These are phyloP conservation scores for Scutellaria barbata DNA, from an alignment of 257 asterid genomes.

Conservation along the genomic window DNA sequence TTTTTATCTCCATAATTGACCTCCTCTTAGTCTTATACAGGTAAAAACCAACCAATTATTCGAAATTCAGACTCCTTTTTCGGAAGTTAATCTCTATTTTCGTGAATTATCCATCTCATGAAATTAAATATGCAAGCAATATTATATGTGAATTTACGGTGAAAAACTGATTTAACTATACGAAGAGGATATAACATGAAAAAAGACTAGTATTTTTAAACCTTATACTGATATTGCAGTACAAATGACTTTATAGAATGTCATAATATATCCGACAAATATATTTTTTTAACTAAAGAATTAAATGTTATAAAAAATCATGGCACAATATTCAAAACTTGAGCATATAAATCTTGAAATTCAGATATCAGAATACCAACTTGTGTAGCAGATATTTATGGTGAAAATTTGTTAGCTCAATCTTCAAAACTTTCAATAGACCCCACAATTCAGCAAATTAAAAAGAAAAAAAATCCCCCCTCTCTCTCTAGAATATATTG, in stretches of 20 bases:
- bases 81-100: too few relatives aligned
- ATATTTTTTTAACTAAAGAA: neutral
- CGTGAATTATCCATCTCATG: too few relatives aligned
- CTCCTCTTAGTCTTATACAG: slow-evolving; percentile 34
- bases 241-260: too few relatives aligned
- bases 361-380: slow-evolving; percentile 28
- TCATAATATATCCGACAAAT: too few relatives aligned
- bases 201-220: too few relatives aligned
- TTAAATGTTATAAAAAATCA: neutral
- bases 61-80: too few relatives aligned
- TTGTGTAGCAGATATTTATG: slow-evolving; percentile 37
- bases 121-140: too few relatives aligned
- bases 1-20: slow-evolving; percentile 33
- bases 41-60: neutral
- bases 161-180: too few relatives aligned
- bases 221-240: too few relatives aligned
- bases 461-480: slow-evolving; percentile 27
- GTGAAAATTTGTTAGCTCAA: slow-evolving; percentile 38
- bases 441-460: slow-evolving; percentile 40
- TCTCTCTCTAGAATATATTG: slow-evolving; percentile 32
- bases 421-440: slow-evolving; percentile 37
- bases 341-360: slow-evolving; percentile 23
- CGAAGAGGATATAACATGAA: too few relatives aligned
- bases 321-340: slow-evolving; percentile 30
- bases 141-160: too few relatives aligned